Base-by-base conservation (phyloP, 768 basidiomycete genomes). In the Pisolithus marmoratus region DNA sequence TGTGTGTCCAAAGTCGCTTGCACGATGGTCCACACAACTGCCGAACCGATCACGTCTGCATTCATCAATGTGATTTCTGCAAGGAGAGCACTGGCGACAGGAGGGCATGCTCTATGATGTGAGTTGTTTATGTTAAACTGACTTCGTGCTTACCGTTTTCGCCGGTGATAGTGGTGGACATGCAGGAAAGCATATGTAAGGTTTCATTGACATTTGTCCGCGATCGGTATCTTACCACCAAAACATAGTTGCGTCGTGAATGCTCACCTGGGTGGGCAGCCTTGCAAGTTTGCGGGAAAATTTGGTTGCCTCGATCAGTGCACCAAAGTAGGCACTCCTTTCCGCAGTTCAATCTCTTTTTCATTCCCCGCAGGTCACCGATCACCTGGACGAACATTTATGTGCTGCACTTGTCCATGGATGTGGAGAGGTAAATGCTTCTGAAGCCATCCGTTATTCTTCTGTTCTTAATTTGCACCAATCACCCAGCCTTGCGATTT, bases 391-490 rank as follows among this genome's bases (percentile, higher is more conserved):
- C 7, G 72, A 73, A 9, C 84, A 84, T 56, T 52, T 74, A 46
- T 85, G 83, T 56, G 73, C 80, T 0, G 79, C 81, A 3, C 62
- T 66, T 20, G 58, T 73, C 0, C 84, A 85, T 53, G 74, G 73
- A 37, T 85, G 84, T 49, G 83, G 81, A 22, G 63, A 74, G 72
- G 83, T 76, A 52, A 52, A 64, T 14, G 14, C 14, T 24, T 27
- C 2, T 8, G 0, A 19, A 2, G 8, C 8, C 14, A 8, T 22
- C 11, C 0, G 14, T 8, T 23, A 4, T 27, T 29, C 23, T 36
- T 31, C 3, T 27, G 6, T 38, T 26, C 14, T 46, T 20, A 23
- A 36, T 29, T 54, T 19, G 1, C 0, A 17, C 8, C 26, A 23
- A 0, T 14, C 27, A 22, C 47, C 17, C 50, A 81, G 80, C 70